phyloP scores from a whole-genome alignment of 805 yeast species.

The Schwanniomyces vanrijiae region DNA sequence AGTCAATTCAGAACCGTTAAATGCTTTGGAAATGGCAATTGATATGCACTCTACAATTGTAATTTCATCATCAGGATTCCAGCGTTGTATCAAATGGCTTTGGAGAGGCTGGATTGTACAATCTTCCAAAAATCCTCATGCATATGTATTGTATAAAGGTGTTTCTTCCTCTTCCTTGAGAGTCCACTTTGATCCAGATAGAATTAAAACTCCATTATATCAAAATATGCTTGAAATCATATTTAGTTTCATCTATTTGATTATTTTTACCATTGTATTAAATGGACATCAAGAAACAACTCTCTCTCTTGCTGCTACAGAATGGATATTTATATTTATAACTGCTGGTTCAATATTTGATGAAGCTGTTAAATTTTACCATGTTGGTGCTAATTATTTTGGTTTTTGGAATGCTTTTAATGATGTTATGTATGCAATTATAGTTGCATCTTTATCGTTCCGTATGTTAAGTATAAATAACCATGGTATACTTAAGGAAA shows the following conservation, averaged over 20 bases:
- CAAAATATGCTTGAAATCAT: conserved; percentile 73
- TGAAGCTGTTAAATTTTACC: conserved; percentile 69
- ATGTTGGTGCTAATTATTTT: conserved; percentile 69
- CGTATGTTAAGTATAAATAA: conserved; percentile 45
- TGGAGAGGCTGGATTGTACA: conserved; percentile 95
- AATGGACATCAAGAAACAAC: conserved; percentile 51
- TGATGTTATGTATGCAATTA: conserved; percentile 61
- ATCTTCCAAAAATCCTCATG: conserved; percentile 64
- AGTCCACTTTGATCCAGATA: conserved; percentile 75
- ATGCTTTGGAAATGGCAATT: conserved; percentile 81
- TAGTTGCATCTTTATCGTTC: conserved; percentile 52
- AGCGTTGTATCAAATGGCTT: conserved; percentile 82
- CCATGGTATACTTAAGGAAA: conserved; percentile 19
- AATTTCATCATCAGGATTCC: conserved; percentile 80
- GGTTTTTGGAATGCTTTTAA: conserved; percentile 82
- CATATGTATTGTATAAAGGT: conserved; percentile 64
- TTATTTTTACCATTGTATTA: conserved; percentile 61
- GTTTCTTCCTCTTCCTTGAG: conserved; percentile 53
- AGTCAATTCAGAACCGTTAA: conserved; percentile 61
- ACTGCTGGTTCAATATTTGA: conserved; percentile 68
- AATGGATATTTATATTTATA: conserved; percentile 59
- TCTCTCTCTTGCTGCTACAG: conserved; percentile 42
- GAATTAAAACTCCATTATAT: conserved; percentile 82
- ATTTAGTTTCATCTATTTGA: conserved; percentile 63
- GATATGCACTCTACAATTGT: conserved; percentile 79